Base-by-base conservation (phyloP, 768 basidiomycete genomes). In the Piloderma croceum region DNA sequence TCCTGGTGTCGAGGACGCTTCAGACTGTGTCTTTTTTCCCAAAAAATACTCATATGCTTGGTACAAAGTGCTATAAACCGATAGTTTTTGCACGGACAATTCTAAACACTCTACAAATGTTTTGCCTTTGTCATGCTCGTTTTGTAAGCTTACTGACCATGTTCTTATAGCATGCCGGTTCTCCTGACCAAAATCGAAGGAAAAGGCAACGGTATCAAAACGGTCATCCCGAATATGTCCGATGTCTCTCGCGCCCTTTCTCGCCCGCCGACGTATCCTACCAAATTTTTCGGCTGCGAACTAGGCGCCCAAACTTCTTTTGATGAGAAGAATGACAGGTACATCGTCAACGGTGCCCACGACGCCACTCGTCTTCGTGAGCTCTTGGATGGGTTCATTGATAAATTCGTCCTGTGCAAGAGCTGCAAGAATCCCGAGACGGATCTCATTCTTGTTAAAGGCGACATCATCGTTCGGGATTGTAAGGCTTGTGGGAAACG, bases 351-450 rank as follows among this genome's bases (percentile, higher is more conserved):
- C 54, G 96, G 96, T 35, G 90, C 90, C 20, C 96, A 99, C 59
- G 81, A 96, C 48, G 83, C 90, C 31, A 69, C 78, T 32, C 87
- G 92, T 44, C 80, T 99, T 21, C 87, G 93, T 43, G 94, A 98
- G 63, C 80, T 99, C 12, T 83, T 99, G 53, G 94, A 98, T 62
- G 77, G 64, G 35, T 99, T 98, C 74, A 99, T 99, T 69, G 90
- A 94, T 54, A 97, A 97, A 66, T 99, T 96, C 51, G 91, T 99
- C 32, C 81, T 99, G 12, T 99, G 96, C 70, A 83, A 82, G 44
- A 79, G 87, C 7, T 99, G 96, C 85, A 97, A 98, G 71, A 99
- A 99, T 60, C 96, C 96, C 9, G 96, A 99, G 68, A 99, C 96
- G 23, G 93, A 97, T 56, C 79, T 97, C 33, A 65, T 90, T 68